Percentiles rank a stretch among this genome's conserved stretches.
Evolutionary conservation across 768 basidiomycete genomes (phyloP).

Genomic region (Cyathus striatus): DNA sequence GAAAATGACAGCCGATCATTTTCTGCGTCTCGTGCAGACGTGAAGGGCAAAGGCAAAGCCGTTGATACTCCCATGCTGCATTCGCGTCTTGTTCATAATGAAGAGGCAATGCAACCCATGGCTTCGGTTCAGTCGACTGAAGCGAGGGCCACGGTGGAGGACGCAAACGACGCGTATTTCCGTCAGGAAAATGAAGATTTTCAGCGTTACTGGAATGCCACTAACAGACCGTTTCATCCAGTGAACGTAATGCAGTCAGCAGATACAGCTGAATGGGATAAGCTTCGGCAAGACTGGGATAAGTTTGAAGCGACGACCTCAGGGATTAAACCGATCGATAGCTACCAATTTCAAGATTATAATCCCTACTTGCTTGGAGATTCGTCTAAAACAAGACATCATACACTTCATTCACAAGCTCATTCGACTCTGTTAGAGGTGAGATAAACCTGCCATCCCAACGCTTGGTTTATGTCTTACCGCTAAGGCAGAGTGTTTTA

Average conservation of each 20-base stretch:
- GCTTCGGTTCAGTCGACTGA: not conserved
- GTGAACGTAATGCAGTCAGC: conserved; percentile 10
- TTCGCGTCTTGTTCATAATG: not conserved
- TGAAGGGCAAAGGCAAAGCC: conserved; percentile 70
- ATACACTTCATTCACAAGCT: conserved; percentile 29
- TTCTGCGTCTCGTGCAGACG: conserved; percentile 24
- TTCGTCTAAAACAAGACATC: conserved; percentile 46
- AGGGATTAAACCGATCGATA: conserved; percentile 51
- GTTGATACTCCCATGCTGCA: conserved; percentile 4
- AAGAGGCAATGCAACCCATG: not conserved
- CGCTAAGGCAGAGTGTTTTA: conserved; percentile 81
- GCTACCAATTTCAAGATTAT: conserved; percentile 69
- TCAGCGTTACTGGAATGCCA: conserved; percentile 51
- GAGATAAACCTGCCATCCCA: no score
- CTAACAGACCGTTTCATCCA: conserved; percentile 16
- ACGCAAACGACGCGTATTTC: conserved; percentile 65
- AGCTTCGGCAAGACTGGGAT: conserved; percentile 77
- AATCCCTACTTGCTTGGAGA: conserved; percentile 77
- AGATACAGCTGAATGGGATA: conserved; percentile 49
- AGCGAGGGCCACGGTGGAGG: conserved; percentile 18
- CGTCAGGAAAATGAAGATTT: conserved; percentile 68
- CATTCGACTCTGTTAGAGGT: conserved; percentile 39
- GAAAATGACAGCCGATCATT: conserved; percentile 34
- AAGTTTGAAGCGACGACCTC: conserved; percentile 67
- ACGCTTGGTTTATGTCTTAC: no score